phyloP scores from a whole-genome alignment of 1,284 basidiomycete genomes.

The Lentinula novae-zelandiae region DNA sequence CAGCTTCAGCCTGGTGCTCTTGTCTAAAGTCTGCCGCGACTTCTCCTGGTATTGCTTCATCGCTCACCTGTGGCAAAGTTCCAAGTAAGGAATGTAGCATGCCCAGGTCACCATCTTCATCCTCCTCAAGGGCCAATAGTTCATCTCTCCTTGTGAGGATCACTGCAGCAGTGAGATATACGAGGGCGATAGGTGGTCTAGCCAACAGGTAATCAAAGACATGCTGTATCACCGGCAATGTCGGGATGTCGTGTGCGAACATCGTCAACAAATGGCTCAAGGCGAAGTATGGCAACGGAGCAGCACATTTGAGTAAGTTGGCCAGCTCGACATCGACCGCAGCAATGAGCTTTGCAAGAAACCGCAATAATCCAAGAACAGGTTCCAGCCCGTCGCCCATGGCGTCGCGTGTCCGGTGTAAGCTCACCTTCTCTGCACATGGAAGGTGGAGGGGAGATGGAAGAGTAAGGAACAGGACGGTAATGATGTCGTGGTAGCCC shows the following conservation, averaged over 20 bases:
- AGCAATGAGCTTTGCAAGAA: conserved; percentile 67
- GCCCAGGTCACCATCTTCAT: conserved; percentile 69
- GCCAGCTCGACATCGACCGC: conserved; percentile 73
- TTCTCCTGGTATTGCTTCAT: conserved; percentile 21
- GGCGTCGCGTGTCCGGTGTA: conserved; percentile 83
- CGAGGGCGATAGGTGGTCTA: conserved; percentile 74
- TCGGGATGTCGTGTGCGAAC: conserved; percentile 88
- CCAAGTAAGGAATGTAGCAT: conserved; percentile 85
- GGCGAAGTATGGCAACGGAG: conserved; percentile 80
- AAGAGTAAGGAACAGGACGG: conserved; percentile 82
- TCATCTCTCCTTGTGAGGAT: conserved; percentile 60
- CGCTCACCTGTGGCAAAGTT: conserved; percentile 61
- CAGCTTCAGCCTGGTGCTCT: neutral
- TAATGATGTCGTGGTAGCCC: conserved; percentile 91
- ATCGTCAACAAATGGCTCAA: conserved; percentile 89
- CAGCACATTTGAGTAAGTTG: conserved; percentile 25
- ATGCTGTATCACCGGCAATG: conserved; percentile 79
- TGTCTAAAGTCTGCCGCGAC: neutral
- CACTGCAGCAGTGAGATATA: conserved; percentile 83
- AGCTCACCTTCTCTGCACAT: conserved; percentile 68
- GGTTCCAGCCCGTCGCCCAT: conserved; percentile 87
- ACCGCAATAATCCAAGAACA: conserved; percentile 78
- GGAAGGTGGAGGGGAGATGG: conserved; percentile 53
- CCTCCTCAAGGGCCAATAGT: conserved; percentile 48
- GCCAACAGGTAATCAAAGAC: conserved; percentile 86